Evolutionary conservation across 139 green algal genomes (phyloP).

Genomic region (Tetraselmis striata): DNA sequence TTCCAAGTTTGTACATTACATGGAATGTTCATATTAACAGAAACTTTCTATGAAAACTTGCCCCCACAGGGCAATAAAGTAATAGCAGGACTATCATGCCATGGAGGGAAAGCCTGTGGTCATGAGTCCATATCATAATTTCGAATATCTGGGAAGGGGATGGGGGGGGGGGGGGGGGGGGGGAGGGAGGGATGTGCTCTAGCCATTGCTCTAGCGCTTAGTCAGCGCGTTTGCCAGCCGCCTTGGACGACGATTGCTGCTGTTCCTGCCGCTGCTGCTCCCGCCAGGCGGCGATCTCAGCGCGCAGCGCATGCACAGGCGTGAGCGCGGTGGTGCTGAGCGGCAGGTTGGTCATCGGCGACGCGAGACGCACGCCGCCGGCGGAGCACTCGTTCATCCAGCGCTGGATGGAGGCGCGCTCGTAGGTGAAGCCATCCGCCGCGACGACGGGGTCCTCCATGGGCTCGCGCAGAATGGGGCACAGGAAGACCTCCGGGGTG

Average conservation of each 20-base stretch:
- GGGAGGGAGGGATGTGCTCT: not conserved
- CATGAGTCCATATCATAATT: no score
- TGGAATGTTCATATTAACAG: no score
- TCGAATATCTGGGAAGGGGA: no score
- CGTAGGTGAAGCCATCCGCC: conserved; percentile 44
- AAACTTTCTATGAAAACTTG: no score
- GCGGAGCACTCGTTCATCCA: not conserved
- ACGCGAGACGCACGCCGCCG: not conserved
- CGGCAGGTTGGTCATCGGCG: not conserved
- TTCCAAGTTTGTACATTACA: no score
- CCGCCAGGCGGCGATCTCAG: not conserved
- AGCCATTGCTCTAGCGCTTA: not conserved
- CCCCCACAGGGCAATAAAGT: no score
- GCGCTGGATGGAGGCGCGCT: conserved; percentile 26
- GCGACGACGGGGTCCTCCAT: conserved; percentile 47
- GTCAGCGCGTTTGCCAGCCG: not conserved
- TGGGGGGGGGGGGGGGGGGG: no score
- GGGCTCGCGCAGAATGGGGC: conserved; percentile 24
- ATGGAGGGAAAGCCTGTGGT: no score
- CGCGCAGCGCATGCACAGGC: not conserved
- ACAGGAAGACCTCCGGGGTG: conserved; percentile 26
- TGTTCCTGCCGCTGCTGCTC: not conserved
- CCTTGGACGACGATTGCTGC: not conserved
- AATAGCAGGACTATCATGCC: no score
- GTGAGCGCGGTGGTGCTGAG: not conserved